A percentile compares a stretch with the other conserved stretches of the same genome.
phyloP scores from a whole-genome alignment of 1,284 basidiomycete species.

The Ustilago xerochloae region DNA sequence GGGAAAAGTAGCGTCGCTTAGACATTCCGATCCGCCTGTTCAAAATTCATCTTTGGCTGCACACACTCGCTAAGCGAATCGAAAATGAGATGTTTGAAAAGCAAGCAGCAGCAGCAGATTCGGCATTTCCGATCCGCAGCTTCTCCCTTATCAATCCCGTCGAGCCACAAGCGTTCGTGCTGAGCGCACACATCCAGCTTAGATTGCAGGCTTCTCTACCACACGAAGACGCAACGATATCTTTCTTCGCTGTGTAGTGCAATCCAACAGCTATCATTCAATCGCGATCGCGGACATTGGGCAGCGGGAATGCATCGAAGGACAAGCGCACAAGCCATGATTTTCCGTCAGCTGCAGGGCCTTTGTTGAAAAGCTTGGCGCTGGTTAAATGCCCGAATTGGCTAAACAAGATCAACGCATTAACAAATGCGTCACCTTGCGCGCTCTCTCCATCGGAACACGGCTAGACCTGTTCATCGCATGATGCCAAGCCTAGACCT shows the following conservation, averaged over 20 bases:
- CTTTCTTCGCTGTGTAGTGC: too few relatives aligned
- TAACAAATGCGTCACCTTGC: conserved; percentile 3
- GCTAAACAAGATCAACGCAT: not conserved
- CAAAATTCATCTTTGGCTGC: not conserved
- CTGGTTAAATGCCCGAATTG: not conserved
- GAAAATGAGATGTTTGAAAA: not conserved
- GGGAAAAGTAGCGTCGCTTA: not conserved
- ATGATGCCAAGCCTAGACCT: too few relatives aligned
- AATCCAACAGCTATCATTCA: too few relatives aligned
- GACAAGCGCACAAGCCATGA: too few relatives aligned
- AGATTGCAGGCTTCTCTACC: too few relatives aligned
- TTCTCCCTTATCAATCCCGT: not conserved
- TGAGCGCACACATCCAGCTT: too few relatives aligned
- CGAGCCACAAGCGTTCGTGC: too few relatives aligned
- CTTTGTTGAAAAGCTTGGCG: not conserved
- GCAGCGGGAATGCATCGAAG: too few relatives aligned
- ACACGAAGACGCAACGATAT: too few relatives aligned
- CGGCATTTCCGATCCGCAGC: not conserved
- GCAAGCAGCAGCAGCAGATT: not conserved
- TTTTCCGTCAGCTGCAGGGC: not conserved
- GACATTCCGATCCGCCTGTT: not conserved
- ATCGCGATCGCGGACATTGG: too few relatives aligned
- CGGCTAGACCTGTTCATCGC: too few relatives aligned
- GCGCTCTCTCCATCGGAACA: not conserved
- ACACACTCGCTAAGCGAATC: not conserved